Conservation (phyloP, 2,329 filamentous ascomycete species). For the Ampelomyces quisqualis region DNA sequence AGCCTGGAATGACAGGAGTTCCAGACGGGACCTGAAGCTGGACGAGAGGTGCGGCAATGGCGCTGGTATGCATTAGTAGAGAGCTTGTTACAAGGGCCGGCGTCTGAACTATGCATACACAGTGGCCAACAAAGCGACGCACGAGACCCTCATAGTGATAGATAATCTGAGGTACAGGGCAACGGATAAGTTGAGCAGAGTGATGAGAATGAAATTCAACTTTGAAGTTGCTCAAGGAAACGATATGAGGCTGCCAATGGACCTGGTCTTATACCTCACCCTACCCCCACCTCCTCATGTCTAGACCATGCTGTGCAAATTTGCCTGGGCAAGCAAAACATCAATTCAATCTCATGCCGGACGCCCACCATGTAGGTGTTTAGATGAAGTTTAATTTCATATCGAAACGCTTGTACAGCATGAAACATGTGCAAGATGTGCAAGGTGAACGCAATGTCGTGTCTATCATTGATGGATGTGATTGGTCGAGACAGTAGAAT, state of each 20-base stretch:
- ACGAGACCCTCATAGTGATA: conserved; percentile 12
- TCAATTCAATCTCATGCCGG: conserved; percentile 1
- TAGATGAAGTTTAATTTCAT: conserved; percentile 15
- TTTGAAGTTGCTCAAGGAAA: no score
- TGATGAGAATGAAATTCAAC: background rate
- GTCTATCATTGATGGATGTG: background rate
- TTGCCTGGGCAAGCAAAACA: background rate
- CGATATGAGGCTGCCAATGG: no score
- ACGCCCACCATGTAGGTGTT: background rate
- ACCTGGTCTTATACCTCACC: no score
- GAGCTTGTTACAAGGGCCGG: background rate
- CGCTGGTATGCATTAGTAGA: conserved; percentile 9
- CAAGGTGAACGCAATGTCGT: background rate
- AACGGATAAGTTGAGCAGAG: background rate
- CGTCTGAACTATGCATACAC: conserved; percentile 4
- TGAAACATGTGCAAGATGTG: background rate
- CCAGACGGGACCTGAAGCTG: conserved; percentile 6
- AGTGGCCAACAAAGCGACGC: conserved; percentile 11
- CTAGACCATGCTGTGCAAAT: background rate
- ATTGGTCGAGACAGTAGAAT: background rate
- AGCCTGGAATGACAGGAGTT: conserved; percentile 4
- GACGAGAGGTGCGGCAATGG: conserved; percentile 13
- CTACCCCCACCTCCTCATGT: no score
- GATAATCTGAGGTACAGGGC: background rate
- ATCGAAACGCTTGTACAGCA: background rate